phyloP scores from a whole-genome alignment of 2,329 filamentous ascomycete genomes.

The Sporothrix schenckii region DNA sequence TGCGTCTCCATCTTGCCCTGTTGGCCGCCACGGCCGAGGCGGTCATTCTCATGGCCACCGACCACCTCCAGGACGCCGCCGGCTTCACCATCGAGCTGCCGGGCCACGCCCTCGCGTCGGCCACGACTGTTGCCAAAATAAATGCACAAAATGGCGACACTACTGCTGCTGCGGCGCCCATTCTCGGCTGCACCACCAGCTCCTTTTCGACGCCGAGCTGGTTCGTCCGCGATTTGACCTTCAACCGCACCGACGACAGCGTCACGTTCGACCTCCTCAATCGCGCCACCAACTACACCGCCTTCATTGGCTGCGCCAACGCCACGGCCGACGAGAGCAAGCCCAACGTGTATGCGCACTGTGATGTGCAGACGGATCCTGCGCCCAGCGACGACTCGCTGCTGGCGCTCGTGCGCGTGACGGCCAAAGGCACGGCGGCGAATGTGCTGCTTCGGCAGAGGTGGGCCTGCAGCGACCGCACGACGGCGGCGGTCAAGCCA shows the following conservation, averaged over 20 bases:
- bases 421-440: constrained; percentile 21
- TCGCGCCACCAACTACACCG: constrained; percentile 36
- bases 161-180: background rate
- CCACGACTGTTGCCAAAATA: background rate
- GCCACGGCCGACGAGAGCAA: background rate
- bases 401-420: constrained; percentile 28
- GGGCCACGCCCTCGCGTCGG: constrained; percentile 1
- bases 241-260: background rate
- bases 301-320: constrained; percentile 33
- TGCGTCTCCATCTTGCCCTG: background rate
- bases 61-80: background rate
- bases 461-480: constrained; percentile 38
- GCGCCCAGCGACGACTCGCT: constrained; percentile 28
- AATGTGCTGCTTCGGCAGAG: constrained; percentile 35
- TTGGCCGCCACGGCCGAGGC: background rate
- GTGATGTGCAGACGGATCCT: background rate
- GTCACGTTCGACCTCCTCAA: constrained; percentile 36
- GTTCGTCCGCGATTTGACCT: constrained; percentile 36
- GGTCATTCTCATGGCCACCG: background rate
- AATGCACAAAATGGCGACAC: too few species aligned
- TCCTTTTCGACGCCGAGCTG: constrained; percentile 39
- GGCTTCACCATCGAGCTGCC: background rate
- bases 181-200: constrained; percentile 36
- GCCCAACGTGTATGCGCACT: constrained; percentile 1
- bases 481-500: constrained; percentile 25